Evolutionary conservation across 345 rosid genomes (phyloP).

Genomic region (Populus tremula): DNA sequence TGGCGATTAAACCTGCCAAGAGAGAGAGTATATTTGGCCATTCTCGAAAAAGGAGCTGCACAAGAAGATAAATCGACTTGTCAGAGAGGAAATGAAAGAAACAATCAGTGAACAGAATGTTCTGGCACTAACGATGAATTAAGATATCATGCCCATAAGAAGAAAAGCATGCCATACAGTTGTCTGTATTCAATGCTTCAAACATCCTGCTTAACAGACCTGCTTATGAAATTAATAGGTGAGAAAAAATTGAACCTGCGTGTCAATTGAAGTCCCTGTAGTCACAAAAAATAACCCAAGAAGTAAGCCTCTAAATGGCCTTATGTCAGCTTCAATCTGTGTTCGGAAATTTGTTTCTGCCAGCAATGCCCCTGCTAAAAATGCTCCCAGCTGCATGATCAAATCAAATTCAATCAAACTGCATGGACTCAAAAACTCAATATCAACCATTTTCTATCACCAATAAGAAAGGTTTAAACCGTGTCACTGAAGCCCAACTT

Average conservation of each 20-base stretch:
- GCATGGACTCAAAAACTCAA: conserved; percentile 8
- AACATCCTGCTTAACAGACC: neutral
- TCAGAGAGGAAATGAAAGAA: conserved; percentile 7
- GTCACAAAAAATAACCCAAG: conserved; percentile 94
- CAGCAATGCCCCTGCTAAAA: conserved; percentile 89
- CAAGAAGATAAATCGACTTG: conserved; percentile 8
- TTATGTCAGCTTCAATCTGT: conserved; percentile 97
- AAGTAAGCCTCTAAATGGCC: conserved; percentile 95
- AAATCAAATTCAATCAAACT: conserved; percentile 11
- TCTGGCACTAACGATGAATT: neutral
- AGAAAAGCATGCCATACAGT: no score
- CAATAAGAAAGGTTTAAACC: conserved; percentile 38
- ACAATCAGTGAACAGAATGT: neutral
- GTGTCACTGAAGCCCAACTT: conserved; percentile 95
- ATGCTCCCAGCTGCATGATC: conserved; percentile 84
- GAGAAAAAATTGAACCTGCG: conserved; percentile 48
- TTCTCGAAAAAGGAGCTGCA: conserved; percentile 81
- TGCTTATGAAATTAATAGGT: neutral
- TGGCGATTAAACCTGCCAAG: conserved; percentile 78
- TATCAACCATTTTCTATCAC: conserved; percentile 7
- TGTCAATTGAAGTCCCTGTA: conserved; percentile 94
- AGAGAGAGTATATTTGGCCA: conserved; percentile 95
- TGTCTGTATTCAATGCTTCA: no score
- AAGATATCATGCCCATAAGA: neutral
- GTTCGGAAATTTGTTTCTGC: conserved; percentile 96